A percentile compares a stretch with the other conserved stretches of the same genome.
Evolutionary conservation across 2,329 filamentous ascomycete genomes (phyloP).

Genomic region (Ceratocystis ficicola): DNA sequence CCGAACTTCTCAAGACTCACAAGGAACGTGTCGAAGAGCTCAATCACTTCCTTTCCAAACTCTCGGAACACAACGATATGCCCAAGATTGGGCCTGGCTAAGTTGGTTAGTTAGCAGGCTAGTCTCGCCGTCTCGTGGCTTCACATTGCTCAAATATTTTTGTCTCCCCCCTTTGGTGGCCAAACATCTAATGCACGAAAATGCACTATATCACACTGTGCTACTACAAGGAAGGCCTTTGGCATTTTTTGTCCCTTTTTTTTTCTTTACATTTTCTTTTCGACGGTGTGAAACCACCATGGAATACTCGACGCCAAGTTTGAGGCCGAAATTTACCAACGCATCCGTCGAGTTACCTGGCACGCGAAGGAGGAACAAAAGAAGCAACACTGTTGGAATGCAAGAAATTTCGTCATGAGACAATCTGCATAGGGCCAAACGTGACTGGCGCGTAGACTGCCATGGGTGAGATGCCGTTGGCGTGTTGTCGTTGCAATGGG

Average conservation of each 20-base stretch:
- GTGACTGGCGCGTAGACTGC: neutral
- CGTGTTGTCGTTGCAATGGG: no score
- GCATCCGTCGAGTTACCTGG: neutral
- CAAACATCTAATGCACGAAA: neutral
- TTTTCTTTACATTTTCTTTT: neutral
- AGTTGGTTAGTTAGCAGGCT: constrained; percentile 25
- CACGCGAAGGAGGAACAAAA: neutral
- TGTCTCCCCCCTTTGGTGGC: no score
- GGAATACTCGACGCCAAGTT: neutral
- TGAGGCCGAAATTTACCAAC: neutral
- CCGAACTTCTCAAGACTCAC: constrained; percentile 87
- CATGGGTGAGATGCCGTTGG: no score
- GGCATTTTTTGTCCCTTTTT: neutral
- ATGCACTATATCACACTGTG: neutral
- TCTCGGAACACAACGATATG: constrained; percentile 99
- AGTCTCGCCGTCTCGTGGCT: constrained; percentile 23
- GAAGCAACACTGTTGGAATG: neutral
- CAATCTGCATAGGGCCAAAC: neutral
- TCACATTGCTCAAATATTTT: neutral
- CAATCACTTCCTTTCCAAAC: constrained; percentile 79
- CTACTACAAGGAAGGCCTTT: neutral
- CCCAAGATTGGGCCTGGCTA: constrained; percentile 49
- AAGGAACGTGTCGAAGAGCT: constrained; percentile 93
- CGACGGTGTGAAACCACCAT: neutral
- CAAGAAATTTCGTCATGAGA: neutral